Evolutionary conservation across 1,284 basidiomycete genomes (phyloP).

Genomic region (Lentinula novae-zelandiae): DNA sequence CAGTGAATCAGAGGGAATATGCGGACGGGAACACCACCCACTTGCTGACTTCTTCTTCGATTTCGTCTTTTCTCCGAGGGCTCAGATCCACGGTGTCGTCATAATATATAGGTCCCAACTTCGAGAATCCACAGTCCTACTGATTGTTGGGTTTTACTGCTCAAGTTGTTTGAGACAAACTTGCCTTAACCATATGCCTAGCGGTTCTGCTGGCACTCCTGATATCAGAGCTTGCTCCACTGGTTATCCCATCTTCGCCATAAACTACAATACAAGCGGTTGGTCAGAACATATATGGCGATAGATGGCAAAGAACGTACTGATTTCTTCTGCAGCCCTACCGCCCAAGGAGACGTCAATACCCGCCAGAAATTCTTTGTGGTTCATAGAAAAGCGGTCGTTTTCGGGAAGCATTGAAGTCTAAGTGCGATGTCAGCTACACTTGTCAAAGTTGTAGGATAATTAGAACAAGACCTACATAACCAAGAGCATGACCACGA

Average conservation of each 20-base stretch:
- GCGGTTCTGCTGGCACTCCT: constrained; percentile 77
- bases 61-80: constrained; percentile 71
- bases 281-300: constrained; percentile 8
- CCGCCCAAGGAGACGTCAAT: constrained; percentile 94
- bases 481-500: constrained; percentile 86
- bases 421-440: constrained; percentile 34
- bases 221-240: constrained; percentile 89
- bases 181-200: constrained; percentile 85
- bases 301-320: constrained; percentile 34
- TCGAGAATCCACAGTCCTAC: constrained; percentile 84
- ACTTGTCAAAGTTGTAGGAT: constrained; percentile 3
- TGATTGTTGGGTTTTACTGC: not conserved
- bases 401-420: constrained; percentile 86
- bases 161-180: constrained; percentile 17
- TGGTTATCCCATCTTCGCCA: constrained; percentile 83
- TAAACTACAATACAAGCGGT: constrained; percentile 56
- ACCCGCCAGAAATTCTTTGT: constrained; percentile 69
- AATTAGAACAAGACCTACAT: constrained; percentile 48
- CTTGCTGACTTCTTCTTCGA: constrained; percentile 81
- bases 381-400: constrained; percentile 70
- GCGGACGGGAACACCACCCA: constrained; percentile 36
- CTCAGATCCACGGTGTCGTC: constrained; percentile 72
- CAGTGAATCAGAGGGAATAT: not conserved
- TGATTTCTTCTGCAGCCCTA: constrained; percentile 88
- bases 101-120: constrained; percentile 81